A percentile compares a stretch with the other conserved stretches of the same genome.
phyloP scores from a whole-genome alignment of 306 rosid species.

The Lablab purpureus region DNA sequence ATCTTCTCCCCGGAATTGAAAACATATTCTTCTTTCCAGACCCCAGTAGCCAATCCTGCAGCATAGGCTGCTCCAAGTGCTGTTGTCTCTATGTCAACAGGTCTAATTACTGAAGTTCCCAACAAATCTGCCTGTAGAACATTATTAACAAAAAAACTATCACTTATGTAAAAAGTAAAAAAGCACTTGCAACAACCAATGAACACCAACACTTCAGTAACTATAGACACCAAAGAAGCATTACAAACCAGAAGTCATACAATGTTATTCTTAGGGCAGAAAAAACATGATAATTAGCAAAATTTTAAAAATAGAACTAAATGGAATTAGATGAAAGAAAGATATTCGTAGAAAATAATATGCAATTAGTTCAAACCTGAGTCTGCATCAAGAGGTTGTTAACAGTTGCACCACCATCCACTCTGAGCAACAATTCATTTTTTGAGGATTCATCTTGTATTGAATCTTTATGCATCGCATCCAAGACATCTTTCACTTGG shows the following conservation, averaged over 20 bases:
- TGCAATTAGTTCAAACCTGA: constrained; percentile 70
- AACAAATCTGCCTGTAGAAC: constrained; percentile 75
- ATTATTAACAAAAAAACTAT: constrained; percentile 15
- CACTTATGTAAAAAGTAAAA: constrained; percentile 3
- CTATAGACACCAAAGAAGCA: background rate
- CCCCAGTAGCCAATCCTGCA: constrained; percentile 88
- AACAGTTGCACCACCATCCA: constrained; percentile 90
- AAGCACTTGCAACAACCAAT: constrained; percentile 19
- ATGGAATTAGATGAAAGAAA: constrained; percentile 17
- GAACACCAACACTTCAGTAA: constrained; percentile 10
- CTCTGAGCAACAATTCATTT: constrained; percentile 69
- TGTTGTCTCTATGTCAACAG: constrained; percentile 88
- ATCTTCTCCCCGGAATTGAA: constrained; percentile 56
- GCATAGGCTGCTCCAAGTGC: constrained; percentile 98
- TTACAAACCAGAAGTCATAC: background rate
- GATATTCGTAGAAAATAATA: constrained; percentile 19
- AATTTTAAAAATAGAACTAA: too few relatives aligned
- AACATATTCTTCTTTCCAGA: constrained; percentile 74
- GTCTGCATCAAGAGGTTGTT: constrained; percentile 88
- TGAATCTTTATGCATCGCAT: constrained; percentile 84
- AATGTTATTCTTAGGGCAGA: background rate
- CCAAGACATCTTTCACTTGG: constrained; percentile 89
- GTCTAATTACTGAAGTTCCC: constrained; percentile 79
- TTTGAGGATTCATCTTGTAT: constrained; percentile 43
- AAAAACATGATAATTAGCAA: too few relatives aligned